phyloP scores from a whole-genome alignment of 1,284 basidiomycete genomes.

The Neolentinus lepideus region DNA sequence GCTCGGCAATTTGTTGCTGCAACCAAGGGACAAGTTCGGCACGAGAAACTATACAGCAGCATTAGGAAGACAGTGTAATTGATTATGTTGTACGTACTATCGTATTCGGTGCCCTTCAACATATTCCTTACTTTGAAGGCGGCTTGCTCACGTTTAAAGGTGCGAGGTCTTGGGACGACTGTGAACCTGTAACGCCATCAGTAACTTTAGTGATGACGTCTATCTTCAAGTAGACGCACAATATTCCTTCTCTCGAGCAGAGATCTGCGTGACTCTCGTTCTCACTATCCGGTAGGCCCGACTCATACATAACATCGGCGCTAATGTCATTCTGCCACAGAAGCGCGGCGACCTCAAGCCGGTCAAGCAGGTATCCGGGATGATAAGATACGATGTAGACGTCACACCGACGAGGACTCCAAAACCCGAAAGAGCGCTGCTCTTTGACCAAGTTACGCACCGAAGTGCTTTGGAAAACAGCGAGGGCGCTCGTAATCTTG shows the following conservation, averaged over 20 bases:
- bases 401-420: constrained; percentile 82
- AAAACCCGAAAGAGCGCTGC: constrained; percentile 77
- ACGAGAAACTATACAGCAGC: constrained; percentile 42
- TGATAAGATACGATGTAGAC: constrained; percentile 81
- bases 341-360: constrained; percentile 71
- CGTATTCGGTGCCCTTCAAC: constrained; percentile 65
- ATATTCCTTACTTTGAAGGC: constrained; percentile 78
- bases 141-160: constrained; percentile 49
- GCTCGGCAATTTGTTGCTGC: constrained; percentile 71
- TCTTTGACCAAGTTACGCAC: constrained; percentile 69
- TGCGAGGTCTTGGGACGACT: constrained; percentile 58
- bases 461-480: constrained; percentile 64
- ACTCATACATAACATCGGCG: constrained; percentile 84
- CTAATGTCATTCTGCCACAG: constrained; percentile 81
- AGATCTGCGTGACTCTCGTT: constrained; percentile 58
- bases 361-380: constrained; percentile 65
- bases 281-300: constrained; percentile 50
- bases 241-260: constrained; percentile 69
- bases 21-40: constrained; percentile 67
- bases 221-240: constrained; percentile 38
- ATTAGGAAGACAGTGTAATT: constrained; percentile 1
- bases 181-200: constrained; percentile 46
- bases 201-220: neutral
- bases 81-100: constrained; percentile 36
- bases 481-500: constrained; percentile 69